A percentile compares a stretch with the other conserved stretches of the same genome.
Conservation (phyloP, 257 asterid genomes). For the Buddleja alternifolia region DNA sequence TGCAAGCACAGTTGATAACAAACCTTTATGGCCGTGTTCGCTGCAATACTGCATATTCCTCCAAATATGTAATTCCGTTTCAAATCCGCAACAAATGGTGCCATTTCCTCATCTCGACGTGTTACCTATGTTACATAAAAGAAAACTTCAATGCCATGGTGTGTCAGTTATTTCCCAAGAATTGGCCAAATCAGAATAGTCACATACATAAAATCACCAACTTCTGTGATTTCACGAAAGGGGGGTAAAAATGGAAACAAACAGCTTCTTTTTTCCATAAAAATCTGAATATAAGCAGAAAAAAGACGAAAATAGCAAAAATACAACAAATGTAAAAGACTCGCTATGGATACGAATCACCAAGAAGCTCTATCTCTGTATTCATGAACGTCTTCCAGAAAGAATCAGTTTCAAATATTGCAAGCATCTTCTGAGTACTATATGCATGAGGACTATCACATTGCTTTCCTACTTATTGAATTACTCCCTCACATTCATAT, state of each 20-base stretch:
- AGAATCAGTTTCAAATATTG: neutral
- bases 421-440: neutral
- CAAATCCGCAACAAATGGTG: conserved; percentile 79
- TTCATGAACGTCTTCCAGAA: neutral
- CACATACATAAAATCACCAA: neutral
- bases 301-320: neutral
- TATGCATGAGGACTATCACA: neutral
- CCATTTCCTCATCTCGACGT: conserved; percentile 97
- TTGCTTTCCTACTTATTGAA: neutral
- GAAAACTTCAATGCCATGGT: conserved; percentile 10
- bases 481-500: neutral
- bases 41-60: conserved; percentile 86
- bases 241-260: conserved; percentile 1
- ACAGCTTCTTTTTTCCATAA: neutral
- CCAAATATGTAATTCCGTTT: conserved; percentile 95
- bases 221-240: neutral
- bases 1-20: conserved; percentile 34
- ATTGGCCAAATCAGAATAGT: conserved; percentile 19
- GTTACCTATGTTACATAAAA: conserved; percentile 64
- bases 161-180: conserved; percentile 22
- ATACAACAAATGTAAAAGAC: neutral
- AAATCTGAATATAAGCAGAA: neutral
- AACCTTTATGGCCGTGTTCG: conserved; percentile 84
- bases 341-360: neutral
- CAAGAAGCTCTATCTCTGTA: neutral